Evolutionary conservation across 2,329 filamentous ascomycete species (phyloP).

Genomic region (Tolypocladium ophioglossoides): DNA sequence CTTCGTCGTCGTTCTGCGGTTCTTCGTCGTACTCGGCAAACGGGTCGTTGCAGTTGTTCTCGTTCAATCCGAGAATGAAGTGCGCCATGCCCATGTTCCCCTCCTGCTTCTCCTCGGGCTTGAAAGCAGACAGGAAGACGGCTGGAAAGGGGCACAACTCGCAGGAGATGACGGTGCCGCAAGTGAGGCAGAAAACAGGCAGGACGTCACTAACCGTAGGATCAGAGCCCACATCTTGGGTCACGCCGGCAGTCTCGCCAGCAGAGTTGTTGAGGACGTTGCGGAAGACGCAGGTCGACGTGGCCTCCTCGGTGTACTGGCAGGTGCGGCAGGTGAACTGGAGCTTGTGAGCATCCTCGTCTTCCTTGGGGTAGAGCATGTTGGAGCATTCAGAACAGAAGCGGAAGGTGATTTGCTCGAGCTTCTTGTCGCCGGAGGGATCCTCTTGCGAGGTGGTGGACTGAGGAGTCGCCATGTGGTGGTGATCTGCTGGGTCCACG

Average conservation of each 20-base stretch:
- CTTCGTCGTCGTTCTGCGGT: constrained; percentile 16
- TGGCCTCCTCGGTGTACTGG: constrained; percentile 78
- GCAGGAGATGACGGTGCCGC: constrained; percentile 34
- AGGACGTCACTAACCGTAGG: constrained; percentile 79
- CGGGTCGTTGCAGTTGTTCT: constrained; percentile 17
- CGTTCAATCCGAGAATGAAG: constrained; percentile 10
- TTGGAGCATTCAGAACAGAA: constrained; percentile 99
- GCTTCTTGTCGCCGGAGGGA: constrained; percentile 35
- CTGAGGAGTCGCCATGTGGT: constrained; percentile 46
- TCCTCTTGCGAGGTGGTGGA: constrained; percentile 34
- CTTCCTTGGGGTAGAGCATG: constrained; percentile 95
- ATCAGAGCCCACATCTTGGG: constrained; percentile 92
- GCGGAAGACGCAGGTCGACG: constrained; percentile 87
- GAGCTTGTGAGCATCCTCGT: constrained; percentile 70
- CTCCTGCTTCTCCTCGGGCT: constrained; percentile 6
- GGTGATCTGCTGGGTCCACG: not conserved
- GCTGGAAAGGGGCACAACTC: constrained; percentile 23
- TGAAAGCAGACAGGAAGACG: constrained; percentile 10
- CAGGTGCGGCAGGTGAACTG: constrained; percentile 96
- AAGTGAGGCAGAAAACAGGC: constrained; percentile 33
- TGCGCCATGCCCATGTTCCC: constrained; percentile 19
- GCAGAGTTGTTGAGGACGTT: constrained; percentile 86
- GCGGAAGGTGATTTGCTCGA: constrained; percentile 84
- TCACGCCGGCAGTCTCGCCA: constrained; percentile 93
- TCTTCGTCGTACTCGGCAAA: constrained; percentile 29